Conservation (phyloP, 2,329 filamentous ascomycete genomes). For the Onygenales sp. region DNA sequence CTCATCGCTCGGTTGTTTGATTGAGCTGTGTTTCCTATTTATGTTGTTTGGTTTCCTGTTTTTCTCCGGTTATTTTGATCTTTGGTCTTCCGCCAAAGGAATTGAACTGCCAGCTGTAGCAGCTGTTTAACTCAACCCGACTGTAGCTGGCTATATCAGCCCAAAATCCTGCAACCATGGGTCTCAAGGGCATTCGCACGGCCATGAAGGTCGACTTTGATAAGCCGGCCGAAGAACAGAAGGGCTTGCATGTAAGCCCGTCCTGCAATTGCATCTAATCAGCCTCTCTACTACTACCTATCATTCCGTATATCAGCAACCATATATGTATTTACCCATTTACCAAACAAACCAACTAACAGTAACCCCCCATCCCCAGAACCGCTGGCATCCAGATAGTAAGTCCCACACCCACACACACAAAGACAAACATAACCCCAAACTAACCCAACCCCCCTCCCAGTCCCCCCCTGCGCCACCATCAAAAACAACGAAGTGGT, state of each 20-base stretch:
- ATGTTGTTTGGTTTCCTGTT: background rate
- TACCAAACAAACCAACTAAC: background rate
- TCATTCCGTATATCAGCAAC: background rate
- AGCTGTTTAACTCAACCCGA: background rate
- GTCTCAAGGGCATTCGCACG: constrained; percentile 49
- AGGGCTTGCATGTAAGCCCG: constrained; percentile 56
- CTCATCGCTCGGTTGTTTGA: background rate
- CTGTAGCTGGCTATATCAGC: too few species aligned
- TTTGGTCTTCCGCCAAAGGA: background rate
- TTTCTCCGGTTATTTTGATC: too few species aligned
- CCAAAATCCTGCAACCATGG: constrained; percentile 20
- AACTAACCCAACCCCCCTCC: background rate
- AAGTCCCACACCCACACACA: constrained; percentile 19
- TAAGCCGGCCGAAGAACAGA: constrained; percentile 60
- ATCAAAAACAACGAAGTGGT: constrained; percentile 80
- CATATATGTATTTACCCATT: constrained; percentile 7
- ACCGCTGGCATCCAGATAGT: constrained; percentile 91
- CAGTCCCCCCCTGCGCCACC: constrained; percentile 63
- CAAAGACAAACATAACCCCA: background rate
- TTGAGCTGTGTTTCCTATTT: background rate
- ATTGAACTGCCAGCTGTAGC: background rate
- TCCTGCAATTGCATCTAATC: too few species aligned
- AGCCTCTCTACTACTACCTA: too few species aligned
- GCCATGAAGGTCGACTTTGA: constrained; percentile 64
- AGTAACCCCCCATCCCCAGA: constrained; percentile 42